Percentiles rank a stretch among this genome's conserved stretches.
These are phyloP conservation scores for Mortierella sp. DNA, from an alignment of 371 early-diverging fungal species.

Conservation along the genomic window DNA sequence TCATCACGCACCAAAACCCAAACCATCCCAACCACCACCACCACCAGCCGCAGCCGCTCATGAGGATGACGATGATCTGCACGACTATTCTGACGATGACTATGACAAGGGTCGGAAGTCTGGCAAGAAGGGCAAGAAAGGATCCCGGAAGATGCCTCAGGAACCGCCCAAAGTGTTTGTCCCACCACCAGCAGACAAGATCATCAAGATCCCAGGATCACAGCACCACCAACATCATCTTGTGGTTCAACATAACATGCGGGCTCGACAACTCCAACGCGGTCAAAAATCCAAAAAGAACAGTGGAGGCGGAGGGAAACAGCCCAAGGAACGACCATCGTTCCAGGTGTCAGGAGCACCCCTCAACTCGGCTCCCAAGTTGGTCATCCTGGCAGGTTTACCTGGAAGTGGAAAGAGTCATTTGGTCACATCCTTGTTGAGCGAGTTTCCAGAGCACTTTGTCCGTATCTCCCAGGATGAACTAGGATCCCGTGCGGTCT, in stretches of 20 bases:
- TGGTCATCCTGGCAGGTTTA: slow-evolving; percentile 57
- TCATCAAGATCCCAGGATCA: slow-evolving; percentile 45
- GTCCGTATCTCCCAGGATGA: slow-evolving; percentile 60
- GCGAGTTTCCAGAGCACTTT: slow-evolving; percentile 47
- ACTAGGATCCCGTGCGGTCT: slow-evolving; percentile 52
- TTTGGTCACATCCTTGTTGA: slow-evolving; percentile 29
- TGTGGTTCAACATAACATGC: slow-evolving; percentile 45
- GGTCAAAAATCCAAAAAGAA: slow-evolving; percentile 50
- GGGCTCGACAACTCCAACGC: slow-evolving; percentile 46
- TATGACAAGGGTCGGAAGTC: slow-evolving; percentile 23
- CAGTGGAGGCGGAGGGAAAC: slow-evolving; percentile 23
- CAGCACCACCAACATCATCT: slow-evolving; percentile 51
- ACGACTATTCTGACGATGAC: slow-evolving; percentile 41
- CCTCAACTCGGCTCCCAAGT: slow-evolving; percentile 33
- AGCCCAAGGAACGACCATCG: slow-evolving; percentile 37
- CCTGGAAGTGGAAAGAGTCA: slow-evolving; percentile 61
- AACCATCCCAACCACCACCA: slow-evolving; percentile 8
- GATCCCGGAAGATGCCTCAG: slow-evolving; percentile 18
- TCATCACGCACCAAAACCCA: slow-evolving; percentile 1
- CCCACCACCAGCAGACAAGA: slow-evolving; percentile 48
- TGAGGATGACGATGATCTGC: slow-evolving; percentile 6
- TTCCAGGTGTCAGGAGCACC: slow-evolving; percentile 29
- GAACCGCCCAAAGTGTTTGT: slow-evolving; percentile 19
- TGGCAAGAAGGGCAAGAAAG: slow-evolving; percentile 50
- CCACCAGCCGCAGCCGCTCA: neutral